Evolutionary conservation across 139 green algal genomes (phyloP).

Genomic region (Pseudopediastrum boryanum): DNA sequence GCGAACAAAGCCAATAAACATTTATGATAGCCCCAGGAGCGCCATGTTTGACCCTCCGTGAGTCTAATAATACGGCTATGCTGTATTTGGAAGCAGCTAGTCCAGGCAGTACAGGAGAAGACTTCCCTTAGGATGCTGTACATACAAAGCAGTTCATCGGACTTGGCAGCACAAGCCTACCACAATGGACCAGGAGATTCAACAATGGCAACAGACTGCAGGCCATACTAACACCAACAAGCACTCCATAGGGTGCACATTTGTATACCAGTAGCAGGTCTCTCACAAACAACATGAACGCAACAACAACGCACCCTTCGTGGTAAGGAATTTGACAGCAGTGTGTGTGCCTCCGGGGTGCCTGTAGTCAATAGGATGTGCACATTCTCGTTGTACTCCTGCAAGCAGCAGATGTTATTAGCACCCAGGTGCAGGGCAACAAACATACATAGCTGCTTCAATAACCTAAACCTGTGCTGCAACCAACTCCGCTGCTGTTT

Average conservation of each 20-base stretch:
- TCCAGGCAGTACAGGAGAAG: no score
- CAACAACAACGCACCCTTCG: conserved; percentile 26
- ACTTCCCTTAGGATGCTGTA: no score
- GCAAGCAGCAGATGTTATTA: conserved; percentile 1
- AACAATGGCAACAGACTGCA: background rate
- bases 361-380: conserved; percentile 50
- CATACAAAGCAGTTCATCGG: no score
- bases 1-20: background rate
- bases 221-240: no score
- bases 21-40: background rate
- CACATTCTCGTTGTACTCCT: conserved; percentile 64
- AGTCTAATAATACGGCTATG: no score
- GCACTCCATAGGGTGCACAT: no score
- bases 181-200: background rate
- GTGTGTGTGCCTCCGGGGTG: conserved; percentile 21
- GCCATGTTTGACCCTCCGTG: background rate
- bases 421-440: background rate
- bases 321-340: conserved; percentile 45
- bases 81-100: no score
- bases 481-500: background rate
- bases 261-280: background rate
- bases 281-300: background rate
- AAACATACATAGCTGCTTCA: background rate
- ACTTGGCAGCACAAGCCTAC: no score
- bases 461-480: background rate